phyloP scores from a whole-genome alignment of 495 filamentous ascomycete genomes.

The Hypoxylon cercidicola region DNA sequence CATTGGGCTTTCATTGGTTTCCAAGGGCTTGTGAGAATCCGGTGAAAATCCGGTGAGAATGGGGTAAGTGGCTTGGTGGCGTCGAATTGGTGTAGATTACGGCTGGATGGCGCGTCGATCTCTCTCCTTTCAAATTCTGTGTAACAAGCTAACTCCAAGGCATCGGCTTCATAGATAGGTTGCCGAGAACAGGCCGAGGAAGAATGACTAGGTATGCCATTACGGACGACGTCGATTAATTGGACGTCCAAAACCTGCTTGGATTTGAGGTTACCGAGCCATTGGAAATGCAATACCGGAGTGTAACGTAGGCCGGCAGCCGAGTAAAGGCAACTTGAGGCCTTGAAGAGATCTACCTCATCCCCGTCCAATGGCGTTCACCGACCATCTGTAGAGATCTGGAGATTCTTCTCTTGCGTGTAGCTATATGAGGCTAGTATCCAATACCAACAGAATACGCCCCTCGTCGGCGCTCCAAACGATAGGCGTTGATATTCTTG shows the following conservation, averaged over 20 bases:
- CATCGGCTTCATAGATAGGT: not conserved
- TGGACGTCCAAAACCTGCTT: slow-evolving; percentile 1
- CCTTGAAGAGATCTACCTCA: not conserved
- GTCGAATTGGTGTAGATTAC: slow-evolving; percentile 1
- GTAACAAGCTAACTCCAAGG: not conserved
- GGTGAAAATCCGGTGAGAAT: not conserved
- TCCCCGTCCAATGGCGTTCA: not conserved
- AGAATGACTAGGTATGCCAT: not conserved
- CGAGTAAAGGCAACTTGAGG: slow-evolving; percentile 4
- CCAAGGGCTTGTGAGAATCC: too few species aligned
- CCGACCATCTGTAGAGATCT: not conserved
- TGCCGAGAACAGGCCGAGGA: slow-evolving; percentile 1
- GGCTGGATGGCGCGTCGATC: slow-evolving; percentile 23
- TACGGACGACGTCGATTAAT: not conserved
- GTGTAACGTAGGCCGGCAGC: slow-evolving; percentile 1
- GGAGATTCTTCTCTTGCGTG: not conserved
- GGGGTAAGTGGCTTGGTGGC: slow-evolving; percentile 7
- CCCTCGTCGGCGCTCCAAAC: too few species aligned
- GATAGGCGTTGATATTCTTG: too few species aligned
- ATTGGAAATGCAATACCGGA: slow-evolving; percentile 19
- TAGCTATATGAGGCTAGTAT: not conserved
- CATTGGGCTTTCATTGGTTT: too few species aligned
- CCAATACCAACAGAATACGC: too few species aligned
- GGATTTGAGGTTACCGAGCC: slow-evolving; percentile 15
- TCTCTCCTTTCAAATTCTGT: slow-evolving; percentile 12